Percentiles rank a stretch among this genome's conserved stretches.
Evolutionary conservation across 2,329 filamentous ascomycete genomes (phyloP).

Genomic region (Lecanicillium sp.): DNA sequence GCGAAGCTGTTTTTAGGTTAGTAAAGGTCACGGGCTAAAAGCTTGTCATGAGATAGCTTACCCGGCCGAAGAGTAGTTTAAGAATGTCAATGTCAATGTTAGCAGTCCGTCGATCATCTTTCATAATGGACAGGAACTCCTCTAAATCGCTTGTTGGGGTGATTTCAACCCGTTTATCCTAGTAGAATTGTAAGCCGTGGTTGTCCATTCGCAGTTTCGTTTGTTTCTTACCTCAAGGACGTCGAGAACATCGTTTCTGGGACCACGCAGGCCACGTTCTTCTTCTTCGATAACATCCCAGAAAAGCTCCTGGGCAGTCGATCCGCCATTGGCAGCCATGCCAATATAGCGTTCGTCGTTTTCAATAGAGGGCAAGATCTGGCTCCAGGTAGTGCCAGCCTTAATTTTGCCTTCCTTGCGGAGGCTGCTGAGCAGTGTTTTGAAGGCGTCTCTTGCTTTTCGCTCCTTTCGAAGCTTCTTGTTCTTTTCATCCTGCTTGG

Average conservation of each 20-base stretch:
- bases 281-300: slow-evolving; percentile 95
- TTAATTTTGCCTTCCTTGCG: slow-evolving; percentile 73
- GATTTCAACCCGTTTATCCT: slow-evolving; percentile 91
- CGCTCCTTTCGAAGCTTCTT: slow-evolving; percentile 74
- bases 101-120: slow-evolving; percentile 79
- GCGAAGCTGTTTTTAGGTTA: slow-evolving; percentile 48
- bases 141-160: slow-evolving; percentile 79
- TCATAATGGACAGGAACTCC: slow-evolving; percentile 77
- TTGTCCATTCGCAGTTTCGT: slow-evolving; percentile 10
- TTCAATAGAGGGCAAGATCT: slow-evolving; percentile 66
- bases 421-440: slow-evolving; percentile 66
- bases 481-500: slow-evolving; percentile 79
- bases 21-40: not conserved
- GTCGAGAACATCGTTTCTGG: slow-evolving; percentile 76
- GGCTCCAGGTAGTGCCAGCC: slow-evolving; percentile 82
- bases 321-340: slow-evolving; percentile 78
- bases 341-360: slow-evolving; percentile 75
- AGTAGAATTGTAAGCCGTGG: slow-evolving; percentile 25
- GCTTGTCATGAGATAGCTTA: slow-evolving; percentile 28
- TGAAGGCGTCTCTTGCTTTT: slow-evolving; percentile 75
- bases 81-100: slow-evolving; percentile 75
- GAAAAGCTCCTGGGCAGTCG: slow-evolving; percentile 83
- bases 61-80: slow-evolving; percentile 74
- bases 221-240: slow-evolving; percentile 63
- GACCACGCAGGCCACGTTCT: slow-evolving; percentile 73